Percentiles rank a stretch among this genome's conserved stretches.
Evolutionary conservation across 1,284 basidiomycete species (phyloP).

Genomic region (Irpex lacteus): DNA sequence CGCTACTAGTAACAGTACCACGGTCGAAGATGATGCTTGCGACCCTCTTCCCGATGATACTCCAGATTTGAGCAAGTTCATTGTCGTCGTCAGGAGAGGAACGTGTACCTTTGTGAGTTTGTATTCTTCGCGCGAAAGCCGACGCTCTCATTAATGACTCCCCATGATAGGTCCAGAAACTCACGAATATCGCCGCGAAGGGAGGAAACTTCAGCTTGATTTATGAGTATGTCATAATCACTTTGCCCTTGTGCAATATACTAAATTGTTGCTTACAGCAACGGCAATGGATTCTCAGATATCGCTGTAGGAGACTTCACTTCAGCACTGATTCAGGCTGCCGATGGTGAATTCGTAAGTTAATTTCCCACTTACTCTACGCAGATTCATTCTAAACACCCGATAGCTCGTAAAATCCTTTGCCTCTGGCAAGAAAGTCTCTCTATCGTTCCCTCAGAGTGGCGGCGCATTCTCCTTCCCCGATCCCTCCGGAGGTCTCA

Average conservation of each 20-base stretch:
- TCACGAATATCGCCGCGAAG: conserved; percentile 49
- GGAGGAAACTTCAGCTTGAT: conserved; percentile 46
- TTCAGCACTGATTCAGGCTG: conserved; percentile 36
- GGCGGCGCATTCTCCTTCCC: conserved; percentile 24
- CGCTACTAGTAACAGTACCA: conserved; percentile 40
- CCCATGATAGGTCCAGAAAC: conserved; percentile 34
- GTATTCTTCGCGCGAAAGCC: not conserved
- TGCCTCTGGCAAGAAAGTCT: conserved; percentile 35
- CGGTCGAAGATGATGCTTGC: conserved; percentile 50
- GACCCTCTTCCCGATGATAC: conserved; percentile 47
- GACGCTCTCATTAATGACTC: conserved; percentile 9
- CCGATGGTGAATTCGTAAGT: conserved; percentile 32
- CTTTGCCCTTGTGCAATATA: not conserved
- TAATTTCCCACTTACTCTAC: too few species aligned
- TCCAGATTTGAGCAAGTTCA: conserved; percentile 45
- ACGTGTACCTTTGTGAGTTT: conserved; percentile 44
- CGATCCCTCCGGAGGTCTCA: conserved; percentile 42
- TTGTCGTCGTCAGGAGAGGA: conserved; percentile 52
- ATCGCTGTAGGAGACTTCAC: conserved; percentile 41
- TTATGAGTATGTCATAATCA: conserved; percentile 42
- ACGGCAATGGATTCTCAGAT: conserved; percentile 40
- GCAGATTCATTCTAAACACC: too few species aligned
- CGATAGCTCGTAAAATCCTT: conserved; percentile 38
- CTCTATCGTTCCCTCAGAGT: conserved; percentile 44
- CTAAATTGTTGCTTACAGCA: conserved; percentile 28